Base-by-base conservation (phyloP, 2,329 filamentous ascomycete genomes). In the Phoma sp. region DNA sequence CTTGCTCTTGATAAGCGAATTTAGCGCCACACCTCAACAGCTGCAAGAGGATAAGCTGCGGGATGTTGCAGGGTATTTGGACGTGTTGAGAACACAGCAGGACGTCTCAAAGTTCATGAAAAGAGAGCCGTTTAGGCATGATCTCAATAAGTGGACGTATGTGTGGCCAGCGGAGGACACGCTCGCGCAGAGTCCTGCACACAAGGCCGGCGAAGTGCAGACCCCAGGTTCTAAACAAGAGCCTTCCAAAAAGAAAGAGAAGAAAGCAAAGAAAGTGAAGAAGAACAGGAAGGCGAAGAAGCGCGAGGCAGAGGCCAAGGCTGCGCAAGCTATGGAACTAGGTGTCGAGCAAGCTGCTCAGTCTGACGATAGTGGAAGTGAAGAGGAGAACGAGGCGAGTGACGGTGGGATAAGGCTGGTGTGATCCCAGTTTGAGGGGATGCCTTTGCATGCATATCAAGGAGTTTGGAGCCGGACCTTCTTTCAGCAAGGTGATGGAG, bases 1-100 rank as follows among this genome's bases (percentile, higher is more conserved):
- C 66, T 81, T 95, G 22, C 76, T 98, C 8, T 80, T 87, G 60
- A 82, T 98, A 22, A 90, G 92, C 0, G 91, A 96, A 74, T 97
- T 95, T 68, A 72, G 74, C 2, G 84, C 82, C 4, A 60, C 10
- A 55, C 79, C 71, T 29, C 71, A 77, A 3, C 70, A 77, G 44
- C 65, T 76, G 55, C 66, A 75, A 33, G 67, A 72, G 3, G 75
- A 78, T 45, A 77, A 82, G 3, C 72, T 87, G 30, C 66, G 72
- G 1, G 78, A 81, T 42, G 78, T 87, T 8, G 76, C 81, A 9
- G 73, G 73, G 1, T 84, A 83, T 56, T 69, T 88, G 7, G 80
- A 86, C 47, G 68, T 75, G 10, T 66, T 85, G 23, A 76, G 79
- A 37, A 76, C 71, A 49, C 77, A 82, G 59, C 76, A 75, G 2